Percentiles rank a stretch among this genome's conserved stretches.
phyloP scores from a whole-genome alignment of 768 basidiomycete genomes.

The Pleurotus eryngii region DNA sequence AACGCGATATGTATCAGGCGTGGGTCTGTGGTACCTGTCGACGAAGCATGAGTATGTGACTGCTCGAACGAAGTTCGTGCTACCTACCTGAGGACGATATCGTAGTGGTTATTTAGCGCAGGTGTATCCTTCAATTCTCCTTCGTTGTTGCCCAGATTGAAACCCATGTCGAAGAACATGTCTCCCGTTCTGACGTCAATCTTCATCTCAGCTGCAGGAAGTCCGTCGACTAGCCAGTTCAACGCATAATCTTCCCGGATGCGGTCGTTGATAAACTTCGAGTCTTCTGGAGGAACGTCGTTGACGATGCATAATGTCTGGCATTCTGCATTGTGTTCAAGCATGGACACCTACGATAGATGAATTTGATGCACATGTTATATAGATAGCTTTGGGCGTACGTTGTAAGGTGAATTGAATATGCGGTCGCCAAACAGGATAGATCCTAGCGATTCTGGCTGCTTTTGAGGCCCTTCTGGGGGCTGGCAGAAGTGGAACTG shows the following conservation, averaged over 20 bases:
- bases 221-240: conserved; percentile 93
- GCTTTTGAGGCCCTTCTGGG: conserved; percentile 62
- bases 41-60: conserved; percentile 6
- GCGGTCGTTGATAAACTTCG: conserved; percentile 87
- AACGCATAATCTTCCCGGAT: conserved; percentile 90
- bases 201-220: conserved; percentile 94
- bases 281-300: conserved; percentile 64
- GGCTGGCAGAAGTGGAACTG: conserved; percentile 86
- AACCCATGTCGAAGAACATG: conserved; percentile 89
- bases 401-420: conserved; percentile 86
- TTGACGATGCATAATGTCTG: conserved; percentile 61
- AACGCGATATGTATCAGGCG: conserved; percentile 70
- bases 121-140: conserved; percentile 54
- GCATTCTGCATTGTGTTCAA: conserved; percentile 73
- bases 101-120: conserved; percentile 89
- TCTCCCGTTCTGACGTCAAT: conserved; percentile 75
- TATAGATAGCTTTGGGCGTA: conserved; percentile 32
- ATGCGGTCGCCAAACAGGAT: conserved; percentile 97
- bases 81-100: conserved; percentile 72
- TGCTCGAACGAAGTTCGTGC: neutral
- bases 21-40: conserved; percentile 75
- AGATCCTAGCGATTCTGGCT: conserved; percentile 85
- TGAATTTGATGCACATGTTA: conserved; percentile 8
- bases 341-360: conserved; percentile 70
- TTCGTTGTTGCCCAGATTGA: conserved; percentile 84